Conservation (phyloP, 2,329 filamentous ascomycete genomes). For the Didymosphaeria variabile region DNA sequence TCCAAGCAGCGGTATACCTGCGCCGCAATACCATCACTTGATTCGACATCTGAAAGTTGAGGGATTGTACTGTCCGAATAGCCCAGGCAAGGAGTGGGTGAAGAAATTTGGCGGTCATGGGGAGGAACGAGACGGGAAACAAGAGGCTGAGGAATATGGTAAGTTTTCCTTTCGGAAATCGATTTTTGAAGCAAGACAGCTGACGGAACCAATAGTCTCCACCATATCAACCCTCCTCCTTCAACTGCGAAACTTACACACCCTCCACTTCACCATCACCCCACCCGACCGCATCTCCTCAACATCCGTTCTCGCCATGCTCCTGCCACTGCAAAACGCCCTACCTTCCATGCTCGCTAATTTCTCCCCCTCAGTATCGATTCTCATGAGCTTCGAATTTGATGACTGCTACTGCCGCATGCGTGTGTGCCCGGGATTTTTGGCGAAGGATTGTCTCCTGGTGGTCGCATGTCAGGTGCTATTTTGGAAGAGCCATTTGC, state of each 20-base stretch:
- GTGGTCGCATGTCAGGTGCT: conserved; percentile 41
- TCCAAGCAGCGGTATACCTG: conserved; percentile 39
- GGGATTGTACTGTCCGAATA: conserved; percentile 34
- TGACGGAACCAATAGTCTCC: not conserved
- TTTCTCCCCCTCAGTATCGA: conserved; percentile 9
- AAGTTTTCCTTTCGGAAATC: not conserved
- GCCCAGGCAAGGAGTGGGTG: not conserved
- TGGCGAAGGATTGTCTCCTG: conserved; percentile 32
- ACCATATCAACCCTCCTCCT: conserved; percentile 4
- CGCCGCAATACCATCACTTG: conserved; percentile 26
- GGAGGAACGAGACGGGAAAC: conserved; percentile 28
- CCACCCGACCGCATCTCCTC: conserved; percentile 23
- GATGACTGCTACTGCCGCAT: conserved; percentile 40
- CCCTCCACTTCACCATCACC: conserved; percentile 21
- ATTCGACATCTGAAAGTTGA: conserved; percentile 41
- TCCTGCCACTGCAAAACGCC: conserved; percentile 35
- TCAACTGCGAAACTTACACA: conserved; percentile 12
- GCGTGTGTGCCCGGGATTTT: conserved; percentile 19
- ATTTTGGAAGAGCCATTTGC: conserved; percentile 38
- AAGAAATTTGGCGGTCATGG: not conserved
- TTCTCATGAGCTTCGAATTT: conserved; percentile 38
- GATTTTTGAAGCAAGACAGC: not conserved
- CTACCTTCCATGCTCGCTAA: conserved; percentile 24
- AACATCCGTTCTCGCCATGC: conserved; percentile 32
- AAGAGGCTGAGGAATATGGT: not conserved